Conservation (phyloP, 164 flowering plant species). For the Buxus sempervirens region DNA sequence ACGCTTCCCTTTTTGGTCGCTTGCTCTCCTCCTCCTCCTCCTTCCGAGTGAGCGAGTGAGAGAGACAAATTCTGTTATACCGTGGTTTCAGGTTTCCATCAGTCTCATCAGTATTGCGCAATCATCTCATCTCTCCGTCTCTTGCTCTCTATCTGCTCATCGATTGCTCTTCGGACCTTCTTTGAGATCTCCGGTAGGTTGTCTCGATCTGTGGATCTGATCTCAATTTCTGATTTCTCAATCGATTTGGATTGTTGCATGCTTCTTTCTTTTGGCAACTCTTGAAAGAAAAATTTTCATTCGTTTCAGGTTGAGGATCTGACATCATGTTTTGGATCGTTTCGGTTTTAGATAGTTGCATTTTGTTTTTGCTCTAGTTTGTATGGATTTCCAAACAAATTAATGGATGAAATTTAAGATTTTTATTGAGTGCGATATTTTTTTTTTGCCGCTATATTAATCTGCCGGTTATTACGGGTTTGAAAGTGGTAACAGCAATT, state of each 20-base stretch:
- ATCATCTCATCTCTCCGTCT: slow-evolving; percentile 10
- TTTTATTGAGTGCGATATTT: neutral
- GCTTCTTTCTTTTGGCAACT: neutral
- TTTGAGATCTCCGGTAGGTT: neutral
- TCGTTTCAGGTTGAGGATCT: neutral
- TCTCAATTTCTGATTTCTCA: neutral
- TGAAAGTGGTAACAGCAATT: no score
- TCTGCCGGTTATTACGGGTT: no score
- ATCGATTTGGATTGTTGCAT: neutral
- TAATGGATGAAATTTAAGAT: neutral
- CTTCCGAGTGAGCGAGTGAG: neutral
- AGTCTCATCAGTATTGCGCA: no score
- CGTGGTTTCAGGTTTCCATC: slow-evolving; percentile 5
- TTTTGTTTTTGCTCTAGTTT: neutral
- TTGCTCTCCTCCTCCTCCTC: slow-evolving; percentile 13
- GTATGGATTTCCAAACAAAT: neutral
- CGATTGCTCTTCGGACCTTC: neutral
- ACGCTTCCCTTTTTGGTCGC: slow-evolving; percentile 1
- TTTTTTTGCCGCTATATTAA: no score
- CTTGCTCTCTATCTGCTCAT: neutral
- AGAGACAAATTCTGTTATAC: neutral
- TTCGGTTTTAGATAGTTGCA: neutral
- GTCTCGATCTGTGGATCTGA: neutral
- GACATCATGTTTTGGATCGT: neutral
- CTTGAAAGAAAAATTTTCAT: neutral